phyloP scores from a whole-genome alignment of 192 early-diverging fungal genomes.

The Coemansia sp. region DNA sequence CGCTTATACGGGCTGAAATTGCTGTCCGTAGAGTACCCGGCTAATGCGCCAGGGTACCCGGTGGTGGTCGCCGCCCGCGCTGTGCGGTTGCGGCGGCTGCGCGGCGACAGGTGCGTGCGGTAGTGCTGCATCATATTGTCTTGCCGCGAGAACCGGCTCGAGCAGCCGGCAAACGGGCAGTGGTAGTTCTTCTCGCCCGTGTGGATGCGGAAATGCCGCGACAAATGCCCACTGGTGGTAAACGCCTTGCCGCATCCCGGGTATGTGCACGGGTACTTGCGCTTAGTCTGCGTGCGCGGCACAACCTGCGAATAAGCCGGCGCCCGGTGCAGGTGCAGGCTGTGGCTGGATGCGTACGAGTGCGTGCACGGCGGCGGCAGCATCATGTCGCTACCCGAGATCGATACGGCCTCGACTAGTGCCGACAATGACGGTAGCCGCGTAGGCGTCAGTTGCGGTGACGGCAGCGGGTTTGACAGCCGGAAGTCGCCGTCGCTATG shows the following conservation, averaged over 20 bases:
- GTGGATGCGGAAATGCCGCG: constrained; percentile 77
- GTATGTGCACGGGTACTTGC: constrained; percentile 67
- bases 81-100: constrained; percentile 51
- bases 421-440: constrained; percentile 35
- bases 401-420: constrained; percentile 30
- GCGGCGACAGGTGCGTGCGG: constrained; percentile 70
- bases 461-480: constrained; percentile 21
- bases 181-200: constrained; percentile 76
- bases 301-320: constrained; percentile 15
- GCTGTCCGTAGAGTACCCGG: not conserved
- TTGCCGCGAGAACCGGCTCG: constrained; percentile 70
- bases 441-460: constrained; percentile 16
- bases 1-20: constrained; percentile 1
- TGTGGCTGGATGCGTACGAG: not conserved
- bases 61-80: constrained; percentile 1
- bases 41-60: not conserved
- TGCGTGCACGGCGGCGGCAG: constrained; percentile 7
- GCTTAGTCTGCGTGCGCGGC: constrained; percentile 49
- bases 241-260: constrained; percentile 71
- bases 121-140: constrained; percentile 90
- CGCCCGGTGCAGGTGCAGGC: not conserved
- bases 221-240: constrained; percentile 81
- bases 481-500: constrained; percentile 19
- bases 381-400: constrained; percentile 6
- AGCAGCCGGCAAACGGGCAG: constrained; percentile 66